These are phyloP conservation scores for Beta vulgaris DNA, from an alignment of 148 eudicot species.

Conservation along the genomic window DNA sequence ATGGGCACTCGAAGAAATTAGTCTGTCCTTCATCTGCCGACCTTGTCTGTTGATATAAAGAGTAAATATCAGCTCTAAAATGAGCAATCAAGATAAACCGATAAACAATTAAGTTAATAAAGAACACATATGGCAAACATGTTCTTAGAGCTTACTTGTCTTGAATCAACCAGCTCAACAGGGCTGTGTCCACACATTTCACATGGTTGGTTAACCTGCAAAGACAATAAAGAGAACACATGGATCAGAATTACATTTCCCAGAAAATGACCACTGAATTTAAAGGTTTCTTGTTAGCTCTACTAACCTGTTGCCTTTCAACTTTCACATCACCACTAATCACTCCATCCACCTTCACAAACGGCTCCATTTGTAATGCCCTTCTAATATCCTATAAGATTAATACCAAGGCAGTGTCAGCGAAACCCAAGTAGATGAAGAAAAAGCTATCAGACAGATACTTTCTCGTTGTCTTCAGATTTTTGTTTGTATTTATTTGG, in stretches of 20 bases:
- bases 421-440: neutral
- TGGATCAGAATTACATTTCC: neutral
- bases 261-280: neutral
- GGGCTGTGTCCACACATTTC: constrained; percentile 43
- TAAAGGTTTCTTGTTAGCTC: neutral
- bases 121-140: neutral
- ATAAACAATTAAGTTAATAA: neutral
- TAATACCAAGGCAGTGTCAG: neutral
- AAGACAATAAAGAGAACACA: neutral
- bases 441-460: too few relatives aligned
- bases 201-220: constrained; percentile 46
- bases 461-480: too few relatives aligned
- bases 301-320: constrained; percentile 35
- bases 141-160: constrained; percentile 34
- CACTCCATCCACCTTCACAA: constrained; percentile 36
- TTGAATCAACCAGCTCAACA: constrained; percentile 38
- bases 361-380: constrained; percentile 37
- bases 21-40: constrained; percentile 54
- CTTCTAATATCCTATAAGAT: constrained; percentile 37
- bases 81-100: neutral
- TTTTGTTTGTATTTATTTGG: too few relatives aligned
- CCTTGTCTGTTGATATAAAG: constrained; percentile 30
- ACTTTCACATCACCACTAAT: constrained; percentile 37
- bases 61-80: neutral
- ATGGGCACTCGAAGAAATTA: constrained; percentile 45